phyloP scores from a whole-genome alignment of 192 early-diverging fungal genomes.

The Cladochytrium replicatum region DNA sequence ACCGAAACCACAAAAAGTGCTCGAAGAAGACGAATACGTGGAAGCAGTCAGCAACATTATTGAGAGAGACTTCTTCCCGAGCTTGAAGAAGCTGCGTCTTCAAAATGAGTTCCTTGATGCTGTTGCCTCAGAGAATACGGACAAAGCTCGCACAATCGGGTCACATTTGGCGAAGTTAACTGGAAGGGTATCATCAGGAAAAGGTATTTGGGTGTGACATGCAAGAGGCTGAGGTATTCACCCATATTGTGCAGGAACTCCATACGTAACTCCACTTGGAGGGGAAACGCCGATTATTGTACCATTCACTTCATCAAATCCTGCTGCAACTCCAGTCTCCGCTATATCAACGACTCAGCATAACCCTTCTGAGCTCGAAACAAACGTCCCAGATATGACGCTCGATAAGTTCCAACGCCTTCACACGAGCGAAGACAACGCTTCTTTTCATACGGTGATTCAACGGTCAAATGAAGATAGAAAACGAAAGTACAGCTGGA shows the following conservation, averaged over 20 bases:
- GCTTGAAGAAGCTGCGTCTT: constrained; percentile 47
- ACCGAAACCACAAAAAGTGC: constrained; percentile 29
- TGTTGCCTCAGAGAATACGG: constrained; percentile 27
- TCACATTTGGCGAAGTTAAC: too few relatives aligned
- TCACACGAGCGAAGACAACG: constrained; percentile 77
- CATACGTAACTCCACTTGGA: too few relatives aligned
- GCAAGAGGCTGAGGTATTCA: background rate
- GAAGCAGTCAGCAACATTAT: constrained; percentile 66
- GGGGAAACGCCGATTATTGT: constrained; percentile 4
- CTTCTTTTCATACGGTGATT: constrained; percentile 58
- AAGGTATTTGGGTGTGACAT: too few relatives aligned
- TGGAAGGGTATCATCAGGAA: too few relatives aligned
- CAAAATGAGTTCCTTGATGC: constrained; percentile 50
- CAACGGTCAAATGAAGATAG: constrained; percentile 48
- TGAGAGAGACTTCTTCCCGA: constrained; percentile 74
- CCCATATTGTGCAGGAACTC: too few relatives aligned
- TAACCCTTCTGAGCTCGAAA: too few relatives aligned
- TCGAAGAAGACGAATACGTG: constrained; percentile 75
- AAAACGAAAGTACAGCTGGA: constrained; percentile 52
- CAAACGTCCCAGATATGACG: constrained; percentile 36
- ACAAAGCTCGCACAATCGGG: background rate
- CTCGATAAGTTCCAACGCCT: constrained; percentile 62
- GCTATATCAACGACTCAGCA: background rate
- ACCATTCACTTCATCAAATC: constrained; percentile 3
- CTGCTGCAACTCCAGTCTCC: constrained; percentile 1